These are phyloP conservation scores for Podospora australis DNA, from an alignment of 495 filamentous ascomycete genomes.

Conservation along the genomic window DNA sequence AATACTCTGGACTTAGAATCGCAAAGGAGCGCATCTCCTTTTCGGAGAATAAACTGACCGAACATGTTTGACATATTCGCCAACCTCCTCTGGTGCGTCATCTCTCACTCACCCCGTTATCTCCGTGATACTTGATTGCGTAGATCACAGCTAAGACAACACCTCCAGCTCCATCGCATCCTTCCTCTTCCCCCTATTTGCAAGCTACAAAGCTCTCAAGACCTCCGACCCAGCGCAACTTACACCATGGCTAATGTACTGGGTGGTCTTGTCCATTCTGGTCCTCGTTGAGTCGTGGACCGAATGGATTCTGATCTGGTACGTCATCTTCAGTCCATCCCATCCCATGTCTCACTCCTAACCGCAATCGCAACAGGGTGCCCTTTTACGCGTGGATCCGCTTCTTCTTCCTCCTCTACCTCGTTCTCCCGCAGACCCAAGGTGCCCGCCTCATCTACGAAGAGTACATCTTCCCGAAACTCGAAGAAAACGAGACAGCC, in stretches of 20 bases:
- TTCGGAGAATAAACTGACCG: no score
- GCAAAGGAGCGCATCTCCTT: no score
- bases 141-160: no score
- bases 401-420: conserved; percentile 81
- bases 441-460: conserved; percentile 82
- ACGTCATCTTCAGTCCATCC: conserved; percentile 13
- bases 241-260: conserved; percentile 99
- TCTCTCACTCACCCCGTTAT: conserved; percentile 5
- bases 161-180: conserved; percentile 81
- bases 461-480: conserved; percentile 78
- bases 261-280: conserved; percentile 81
- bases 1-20: no score
- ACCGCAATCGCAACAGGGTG: conserved; percentile 47
- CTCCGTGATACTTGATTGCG: no score
- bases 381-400: conserved; percentile 95
- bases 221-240: conserved; percentile 84
- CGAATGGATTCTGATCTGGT: conserved; percentile 79
- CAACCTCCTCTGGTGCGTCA: conserved; percentile 69
- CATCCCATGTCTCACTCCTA: not conserved
- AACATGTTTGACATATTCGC: conserved; percentile 77
- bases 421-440: conserved; percentile 94
- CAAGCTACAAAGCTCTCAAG: conserved; percentile 96
- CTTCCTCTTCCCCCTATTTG: conserved; percentile 93
- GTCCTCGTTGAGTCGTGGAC: conserved; percentile 81
- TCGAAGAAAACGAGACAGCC: conserved; percentile 75